phyloP scores from a whole-genome alignment of 225 moss, liverwort and hornwort species.

The Marchantia paleacea region DNA sequence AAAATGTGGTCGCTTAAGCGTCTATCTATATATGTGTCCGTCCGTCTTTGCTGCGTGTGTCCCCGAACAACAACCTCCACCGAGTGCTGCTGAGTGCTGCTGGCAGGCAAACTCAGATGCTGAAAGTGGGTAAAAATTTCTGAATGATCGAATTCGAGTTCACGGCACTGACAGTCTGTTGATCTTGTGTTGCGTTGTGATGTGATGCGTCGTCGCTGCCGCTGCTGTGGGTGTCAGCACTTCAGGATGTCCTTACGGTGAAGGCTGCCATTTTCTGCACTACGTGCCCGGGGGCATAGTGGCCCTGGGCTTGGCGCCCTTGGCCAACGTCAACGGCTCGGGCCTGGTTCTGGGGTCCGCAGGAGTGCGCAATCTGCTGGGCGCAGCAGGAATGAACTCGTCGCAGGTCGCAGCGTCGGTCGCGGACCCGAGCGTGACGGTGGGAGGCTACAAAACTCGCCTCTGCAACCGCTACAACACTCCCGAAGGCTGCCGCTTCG shows the following conservation, averaged over 20 bases:
- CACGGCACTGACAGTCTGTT: neutral
- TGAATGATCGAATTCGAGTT: neutral
- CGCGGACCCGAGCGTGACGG: constrained; percentile 65
- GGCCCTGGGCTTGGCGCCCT: constrained; percentile 72
- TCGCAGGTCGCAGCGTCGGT: constrained; percentile 16
- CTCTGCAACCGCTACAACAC: constrained; percentile 87
- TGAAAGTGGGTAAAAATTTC: neutral
- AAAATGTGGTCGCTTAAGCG: neutral
- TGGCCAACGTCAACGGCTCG: constrained; percentile 47
- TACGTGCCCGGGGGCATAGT: constrained; percentile 86
- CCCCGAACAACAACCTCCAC: neutral
- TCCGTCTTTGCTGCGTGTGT: neutral
- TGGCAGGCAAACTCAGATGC: neutral
- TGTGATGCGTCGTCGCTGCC: neutral
- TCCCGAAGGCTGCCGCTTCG: constrained; percentile 85
- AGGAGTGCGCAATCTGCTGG: constrained; percentile 52
- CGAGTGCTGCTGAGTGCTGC: neutral
- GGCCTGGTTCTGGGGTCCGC: constrained; percentile 38
- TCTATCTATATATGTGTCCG: neutral
- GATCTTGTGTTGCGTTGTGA: no score
- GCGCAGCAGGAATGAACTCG: constrained; percentile 33
- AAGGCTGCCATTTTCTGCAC: constrained; percentile 96
- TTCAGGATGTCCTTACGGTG: constrained; percentile 91
- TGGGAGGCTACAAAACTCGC: constrained; percentile 94
- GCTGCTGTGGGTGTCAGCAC: constrained; percentile 52